phyloP scores from a whole-genome alignment of 2,329 filamentous ascomycete genomes.

The Aspergillus ibericus region DNA sequence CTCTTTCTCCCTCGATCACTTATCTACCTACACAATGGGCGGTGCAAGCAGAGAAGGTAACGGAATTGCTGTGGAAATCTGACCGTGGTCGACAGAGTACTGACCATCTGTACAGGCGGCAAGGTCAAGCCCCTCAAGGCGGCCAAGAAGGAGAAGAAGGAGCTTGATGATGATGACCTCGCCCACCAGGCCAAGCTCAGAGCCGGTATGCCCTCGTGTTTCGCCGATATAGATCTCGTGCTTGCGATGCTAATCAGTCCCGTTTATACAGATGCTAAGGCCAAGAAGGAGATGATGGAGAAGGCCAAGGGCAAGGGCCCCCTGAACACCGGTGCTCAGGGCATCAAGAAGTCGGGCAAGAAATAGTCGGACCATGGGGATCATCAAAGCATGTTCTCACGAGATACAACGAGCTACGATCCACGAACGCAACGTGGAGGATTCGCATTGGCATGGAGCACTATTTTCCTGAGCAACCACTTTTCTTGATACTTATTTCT shows the following conservation, averaged over 20 bases:
- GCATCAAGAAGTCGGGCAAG: slow-evolving; percentile 98
- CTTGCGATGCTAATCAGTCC: slow-evolving; percentile 7
- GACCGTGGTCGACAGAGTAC: not conserved
- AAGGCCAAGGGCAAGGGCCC: slow-evolving; percentile 87
- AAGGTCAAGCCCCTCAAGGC: slow-evolving; percentile 85
- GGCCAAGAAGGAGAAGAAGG: slow-evolving; percentile 79
- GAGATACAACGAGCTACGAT: slow-evolving; percentile 27
- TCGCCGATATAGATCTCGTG: not conserved
- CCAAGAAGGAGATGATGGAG: slow-evolving; percentile 77
- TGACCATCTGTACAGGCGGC: slow-evolving; percentile 58
- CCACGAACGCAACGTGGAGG: slow-evolving; percentile 17
- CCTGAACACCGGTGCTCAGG: slow-evolving; percentile 77
- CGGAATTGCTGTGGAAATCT: not conserved
- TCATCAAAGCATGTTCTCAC: slow-evolving; percentile 10
- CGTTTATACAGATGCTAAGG: slow-evolving; percentile 68
- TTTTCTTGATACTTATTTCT: slow-evolving; percentile 11
- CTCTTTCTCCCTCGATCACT: slow-evolving; percentile 1
- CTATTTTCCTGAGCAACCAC: slow-evolving; percentile 14
- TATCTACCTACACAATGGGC: slow-evolving; percentile 56
- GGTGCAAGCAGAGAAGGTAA: slow-evolving; percentile 66
- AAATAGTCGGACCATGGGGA: slow-evolving; percentile 60
- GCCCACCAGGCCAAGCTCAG: slow-evolving; percentile 81
- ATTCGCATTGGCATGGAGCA: slow-evolving; percentile 17
- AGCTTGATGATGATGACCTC: slow-evolving; percentile 82
- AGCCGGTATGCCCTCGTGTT: slow-evolving; percentile 63